Evolutionary conservation across 164 flowering plant genomes (phyloP).

Genomic region (Buxus sempervirens): DNA sequence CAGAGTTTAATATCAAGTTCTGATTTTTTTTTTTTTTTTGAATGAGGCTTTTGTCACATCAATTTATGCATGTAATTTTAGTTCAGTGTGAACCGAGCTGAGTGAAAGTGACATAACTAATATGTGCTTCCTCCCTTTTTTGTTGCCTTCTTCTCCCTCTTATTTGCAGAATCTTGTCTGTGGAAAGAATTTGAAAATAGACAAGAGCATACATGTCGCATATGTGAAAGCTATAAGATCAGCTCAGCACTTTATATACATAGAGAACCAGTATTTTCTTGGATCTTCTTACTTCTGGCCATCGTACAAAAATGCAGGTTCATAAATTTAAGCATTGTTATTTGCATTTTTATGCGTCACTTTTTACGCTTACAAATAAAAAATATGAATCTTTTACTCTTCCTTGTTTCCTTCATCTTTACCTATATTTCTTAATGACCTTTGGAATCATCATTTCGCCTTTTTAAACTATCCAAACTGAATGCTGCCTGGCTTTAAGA

Average conservation of each 20-base stretch:
- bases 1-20: constrained; percentile 1
- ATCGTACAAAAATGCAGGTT: constrained; percentile 53
- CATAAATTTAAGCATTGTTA: neutral
- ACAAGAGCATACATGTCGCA: constrained; percentile 74
- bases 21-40: neutral
- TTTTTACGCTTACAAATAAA: neutral
- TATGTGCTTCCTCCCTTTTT: neutral
- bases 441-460: neutral
- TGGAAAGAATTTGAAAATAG: constrained; percentile 68
- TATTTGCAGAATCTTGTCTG: constrained; percentile 59
- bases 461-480: too few relatives aligned
- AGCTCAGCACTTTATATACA: constrained; percentile 80
- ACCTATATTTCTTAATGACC: neutral
- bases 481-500: neutral
- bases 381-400: neutral
- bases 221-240: constrained; percentile 84
- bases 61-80: neutral
- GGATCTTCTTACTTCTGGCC: constrained; percentile 86
- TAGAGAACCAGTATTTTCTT: constrained; percentile 88
- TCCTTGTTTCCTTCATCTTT: neutral
- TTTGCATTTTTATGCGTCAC: neutral
- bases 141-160: neutral
- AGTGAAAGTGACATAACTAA: neutral
- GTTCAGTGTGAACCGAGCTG: constrained; percentile 4
- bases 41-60: neutral